Percentiles rank a stretch among this genome's conserved stretches.
phyloP scores from a whole-genome alignment of 768 basidiomycete species.

The Agrocybe praecox region DNA sequence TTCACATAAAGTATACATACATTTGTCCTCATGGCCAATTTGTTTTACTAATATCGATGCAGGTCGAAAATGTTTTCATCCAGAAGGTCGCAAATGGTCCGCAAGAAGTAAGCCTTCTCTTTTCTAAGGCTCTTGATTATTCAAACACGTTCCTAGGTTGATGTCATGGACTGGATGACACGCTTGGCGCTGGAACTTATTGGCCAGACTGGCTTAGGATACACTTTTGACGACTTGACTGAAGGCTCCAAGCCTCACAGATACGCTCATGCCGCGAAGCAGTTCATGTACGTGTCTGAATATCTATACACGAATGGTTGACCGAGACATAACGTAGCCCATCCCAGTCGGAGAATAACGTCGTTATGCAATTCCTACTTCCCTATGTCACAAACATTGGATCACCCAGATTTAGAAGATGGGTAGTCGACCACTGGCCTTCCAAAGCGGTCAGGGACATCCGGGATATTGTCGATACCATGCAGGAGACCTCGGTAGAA shows the following conservation, averaged over 20 bases:
- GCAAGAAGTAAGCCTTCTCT: constrained; percentile 27
- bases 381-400: constrained; percentile 23
- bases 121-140: too few species aligned
- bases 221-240: constrained; percentile 39
- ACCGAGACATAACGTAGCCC: neutral
- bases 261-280: constrained; percentile 32
- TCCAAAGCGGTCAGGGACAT: constrained; percentile 30
- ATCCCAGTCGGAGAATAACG: neutral
- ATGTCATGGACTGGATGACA: constrained; percentile 37
- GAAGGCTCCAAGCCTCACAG: constrained; percentile 29
- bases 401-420: constrained; percentile 30
- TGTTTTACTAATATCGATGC: neutral
- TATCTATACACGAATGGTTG: neutral
- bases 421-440: constrained; percentile 34
- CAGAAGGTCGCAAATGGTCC: constrained; percentile 27
- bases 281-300: constrained; percentile 24
- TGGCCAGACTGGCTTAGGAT: constrained; percentile 47
- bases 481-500: constrained; percentile 34
- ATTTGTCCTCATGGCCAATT: neutral
- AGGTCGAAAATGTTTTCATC: constrained; percentile 29
- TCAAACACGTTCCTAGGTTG: constrained; percentile 30
- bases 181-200: constrained; percentile 51
- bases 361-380: constrained; percentile 10
- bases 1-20: constrained; percentile 23
- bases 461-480: constrained; percentile 32